Base-by-base conservation (phyloP, 2,329 filamentous ascomycete species). In the Ceratocystis colombiana region DNA sequence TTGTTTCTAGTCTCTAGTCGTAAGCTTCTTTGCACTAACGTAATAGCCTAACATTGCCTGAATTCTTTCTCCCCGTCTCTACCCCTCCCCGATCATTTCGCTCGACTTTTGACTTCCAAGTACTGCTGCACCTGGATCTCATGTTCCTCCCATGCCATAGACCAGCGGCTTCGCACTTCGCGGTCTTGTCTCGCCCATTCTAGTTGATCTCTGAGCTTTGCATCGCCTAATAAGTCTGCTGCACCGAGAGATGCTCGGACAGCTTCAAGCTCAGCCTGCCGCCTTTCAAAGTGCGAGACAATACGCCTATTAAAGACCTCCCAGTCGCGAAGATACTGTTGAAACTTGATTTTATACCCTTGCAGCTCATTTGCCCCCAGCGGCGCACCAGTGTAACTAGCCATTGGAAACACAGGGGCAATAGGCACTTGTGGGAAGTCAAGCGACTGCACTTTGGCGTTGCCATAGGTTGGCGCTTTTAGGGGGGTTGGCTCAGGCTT, bases 161-260 rank as follows among this genome's bases (percentile, higher is more conserved):
- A 75, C 86, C 88, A 90, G 66, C 81, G 79, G 71, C 78, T 78
- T 66, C 85, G 78, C 4, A 89, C 82, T 61, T 78, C 77, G 69
- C 84, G 80, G 71, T 91, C 88, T 73, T 89, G 83, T 69, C 82
- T 80, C 66, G 87, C 75, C 72, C 82, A 83, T 46, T 76, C 76
- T 67, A 84, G 73, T 72, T 90, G 90, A 66, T 82, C 79, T 17
- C 77, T 72, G 10, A 68, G 25, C 17, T 59, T 46, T 15, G 37
- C 30, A n/a, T 68, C 67, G 17, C 62, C 44, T 5, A 68, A n/a
- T 28, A 86, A 78, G 0, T 82, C 84, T 1, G 70, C 69, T 48
- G 80, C 76, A 28, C 79, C 73, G 1, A 73, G 72, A 7, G 74
- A 71, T 37, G 75, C 75, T 20, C 84, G 72, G 73, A 82, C 84